Evolutionary conservation across 148 eudicot species (phyloP).

Genomic region (Nyssa sinensis): DNA sequence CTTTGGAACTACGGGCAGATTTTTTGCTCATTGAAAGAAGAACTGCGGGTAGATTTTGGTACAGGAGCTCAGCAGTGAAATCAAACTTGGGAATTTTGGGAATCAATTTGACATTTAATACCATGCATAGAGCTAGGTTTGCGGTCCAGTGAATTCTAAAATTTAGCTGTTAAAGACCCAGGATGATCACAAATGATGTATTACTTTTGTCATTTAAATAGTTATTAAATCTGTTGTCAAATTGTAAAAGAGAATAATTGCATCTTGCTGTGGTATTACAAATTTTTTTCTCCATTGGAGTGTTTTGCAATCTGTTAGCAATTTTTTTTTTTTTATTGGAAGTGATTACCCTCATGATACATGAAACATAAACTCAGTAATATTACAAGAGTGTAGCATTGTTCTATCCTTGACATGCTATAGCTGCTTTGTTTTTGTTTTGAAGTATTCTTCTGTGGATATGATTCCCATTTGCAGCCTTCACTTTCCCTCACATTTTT

Average conservation of each 20-base stretch:
- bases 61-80: no score
- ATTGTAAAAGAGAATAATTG: not conserved
- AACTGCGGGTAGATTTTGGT: not conserved
- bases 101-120: no score
- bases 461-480: not conserved
- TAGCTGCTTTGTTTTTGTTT: not conserved
- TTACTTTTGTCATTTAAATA: no score
- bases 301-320: not conserved
- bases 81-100: no score
- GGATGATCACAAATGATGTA: no score
- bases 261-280: not conserved
- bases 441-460: not conserved
- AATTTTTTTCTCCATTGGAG: not conserved
- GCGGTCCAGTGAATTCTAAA: not conserved
- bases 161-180: not conserved
- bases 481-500: not conserved
- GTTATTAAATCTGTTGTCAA: not conserved
- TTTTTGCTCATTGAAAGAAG: no score
- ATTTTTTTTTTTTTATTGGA: no score
- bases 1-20: not conserved
- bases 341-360: not conserved
- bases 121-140: not conserved
- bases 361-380: not conserved
- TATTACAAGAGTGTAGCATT: not conserved
- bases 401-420: not conserved